These are phyloP conservation scores for Chaetomiaceae sp. DNA, from an alignment of 2,329 filamentous ascomycete genomes.

Conservation along the genomic window DNA sequence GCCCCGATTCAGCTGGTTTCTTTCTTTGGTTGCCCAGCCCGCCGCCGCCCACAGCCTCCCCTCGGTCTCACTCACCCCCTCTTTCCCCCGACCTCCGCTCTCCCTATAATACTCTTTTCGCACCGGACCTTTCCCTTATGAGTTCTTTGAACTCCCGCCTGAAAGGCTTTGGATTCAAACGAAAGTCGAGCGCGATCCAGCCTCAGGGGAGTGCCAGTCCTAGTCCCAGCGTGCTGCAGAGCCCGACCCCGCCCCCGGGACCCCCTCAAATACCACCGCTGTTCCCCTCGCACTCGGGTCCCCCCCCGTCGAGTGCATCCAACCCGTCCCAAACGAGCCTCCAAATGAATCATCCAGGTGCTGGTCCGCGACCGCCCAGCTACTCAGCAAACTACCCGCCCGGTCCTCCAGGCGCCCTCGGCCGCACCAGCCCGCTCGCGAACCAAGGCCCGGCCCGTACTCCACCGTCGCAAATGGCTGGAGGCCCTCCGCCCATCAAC, in stretches of 20 bases:
- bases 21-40: slow-evolving; percentile 21
- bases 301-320: slow-evolving; percentile 44
- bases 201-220: slow-evolving; percentile 23
- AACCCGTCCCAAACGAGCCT: slow-evolving; percentile 46
- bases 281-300: slow-evolving; percentile 38
- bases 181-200: slow-evolving; percentile 63
- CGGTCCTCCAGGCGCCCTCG: slow-evolving; percentile 44
- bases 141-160: slow-evolving; percentile 77
- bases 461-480: slow-evolving; percentile 57
- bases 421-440: slow-evolving; percentile 51
- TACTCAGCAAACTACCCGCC: slow-evolving; percentile 55
- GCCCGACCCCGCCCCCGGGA: slow-evolving; percentile 36
- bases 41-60: slow-evolving; percentile 27
- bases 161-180: slow-evolving; percentile 77
- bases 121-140: slow-evolving; percentile 47
- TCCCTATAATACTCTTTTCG: slow-evolving; percentile 32
- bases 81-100: slow-evolving; percentile 26
- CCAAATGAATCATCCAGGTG: slow-evolving; percentile 60
- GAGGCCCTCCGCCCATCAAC: slow-evolving; percentile 64
- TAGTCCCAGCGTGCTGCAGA: slow-evolving; percentile 40
- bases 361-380: slow-evolving; percentile 59
- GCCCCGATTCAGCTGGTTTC: slow-evolving; percentile 22
- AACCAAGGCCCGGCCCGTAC: slow-evolving; percentile 48
- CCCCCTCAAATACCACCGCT: slow-evolving; percentile 49
- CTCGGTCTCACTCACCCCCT: slow-evolving; percentile 29